phyloP scores from a whole-genome alignment of 345 rosid genomes.

The Heritiera littoralis region DNA sequence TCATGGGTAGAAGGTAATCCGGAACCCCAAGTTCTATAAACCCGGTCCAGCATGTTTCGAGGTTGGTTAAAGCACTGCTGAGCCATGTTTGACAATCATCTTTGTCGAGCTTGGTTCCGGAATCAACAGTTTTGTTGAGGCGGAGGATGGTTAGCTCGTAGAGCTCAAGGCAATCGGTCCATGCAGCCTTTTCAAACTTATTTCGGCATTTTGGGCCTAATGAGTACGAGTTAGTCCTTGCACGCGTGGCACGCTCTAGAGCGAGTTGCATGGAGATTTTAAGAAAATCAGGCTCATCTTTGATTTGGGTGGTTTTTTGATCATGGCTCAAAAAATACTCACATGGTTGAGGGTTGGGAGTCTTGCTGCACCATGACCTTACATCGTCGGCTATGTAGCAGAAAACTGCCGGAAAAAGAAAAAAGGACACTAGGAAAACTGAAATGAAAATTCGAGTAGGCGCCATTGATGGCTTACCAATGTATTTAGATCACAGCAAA shows the following conservation, averaged over 20 bases:
- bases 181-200: slow-evolving; percentile 60
- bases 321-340: slow-evolving; percentile 51
- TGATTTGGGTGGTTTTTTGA: slow-evolving; percentile 30
- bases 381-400: slow-evolving; percentile 33
- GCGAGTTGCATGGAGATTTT: slow-evolving; percentile 51
- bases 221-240: slow-evolving; percentile 39
- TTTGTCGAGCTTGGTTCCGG: slow-evolving; percentile 49
- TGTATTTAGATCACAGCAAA: neutral
- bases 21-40: slow-evolving; percentile 70
- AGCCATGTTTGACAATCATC: slow-evolving; percentile 87
- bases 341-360: slow-evolving; percentile 72
- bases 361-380: slow-evolving; percentile 57
- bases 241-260: slow-evolving; percentile 50
- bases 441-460: slow-evolving; percentile 29
- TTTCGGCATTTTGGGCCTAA: slow-evolving; percentile 60
- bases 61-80: slow-evolving; percentile 84
- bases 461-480: slow-evolving; percentile 41
- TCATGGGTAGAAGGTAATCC: slow-evolving; percentile 53
- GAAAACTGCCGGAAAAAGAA: slow-evolving; percentile 33
- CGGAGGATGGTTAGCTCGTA: slow-evolving; percentile 48
- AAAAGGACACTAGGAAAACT: slow-evolving; percentile 33
- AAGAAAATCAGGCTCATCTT: slow-evolving; percentile 44
- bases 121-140: slow-evolving; percentile 56
- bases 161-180: slow-evolving; percentile 65
- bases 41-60: slow-evolving; percentile 75